phyloP scores from a whole-genome alignment of 139 green algal species.

The Tetraselmis chui region DNA sequence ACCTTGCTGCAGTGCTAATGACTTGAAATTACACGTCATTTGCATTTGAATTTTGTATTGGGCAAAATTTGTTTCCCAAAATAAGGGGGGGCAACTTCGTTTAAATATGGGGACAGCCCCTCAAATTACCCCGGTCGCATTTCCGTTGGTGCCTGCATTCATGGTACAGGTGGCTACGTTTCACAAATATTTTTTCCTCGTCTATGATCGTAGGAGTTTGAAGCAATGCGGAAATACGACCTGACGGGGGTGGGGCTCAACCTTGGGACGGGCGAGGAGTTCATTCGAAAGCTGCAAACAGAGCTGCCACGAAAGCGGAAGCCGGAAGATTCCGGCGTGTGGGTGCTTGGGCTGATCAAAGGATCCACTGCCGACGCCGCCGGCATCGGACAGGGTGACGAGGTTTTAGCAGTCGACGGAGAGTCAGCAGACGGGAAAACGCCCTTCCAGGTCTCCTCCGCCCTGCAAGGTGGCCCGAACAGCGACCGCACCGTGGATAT shows the following conservation, averaged over 20 bases:
- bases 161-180: background rate
- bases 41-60: too few relatives aligned
- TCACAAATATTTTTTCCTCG: background rate
- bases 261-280: slow-evolving; percentile 74
- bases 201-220: slow-evolving; percentile 75
- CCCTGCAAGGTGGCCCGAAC: slow-evolving; percentile 20
- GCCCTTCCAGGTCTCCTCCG: slow-evolving; percentile 56
- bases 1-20: too few relatives aligned
- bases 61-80: too few relatives aligned
- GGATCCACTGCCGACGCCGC: slow-evolving; percentile 62
- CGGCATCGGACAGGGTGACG: slow-evolving; percentile 73
- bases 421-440: slow-evolving; percentile 27
- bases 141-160: background rate
- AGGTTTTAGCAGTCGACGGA: slow-evolving; percentile 71
- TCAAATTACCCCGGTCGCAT: background rate
- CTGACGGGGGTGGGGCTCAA: slow-evolving; percentile 91
- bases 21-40: too few relatives aligned
- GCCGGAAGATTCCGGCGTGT: slow-evolving; percentile 34
- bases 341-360: slow-evolving; percentile 78
- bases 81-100: too few relatives aligned
- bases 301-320: slow-evolving; percentile 10
- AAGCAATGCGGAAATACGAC: slow-evolving; percentile 88
- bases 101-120: background rate
- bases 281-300: slow-evolving; percentile 54
- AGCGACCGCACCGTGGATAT: slow-evolving; percentile 27